These are phyloP conservation scores for Yamadazyma endophytica DNA, from an alignment of 805 yeast genomes.

Conservation along the genomic window DNA sequence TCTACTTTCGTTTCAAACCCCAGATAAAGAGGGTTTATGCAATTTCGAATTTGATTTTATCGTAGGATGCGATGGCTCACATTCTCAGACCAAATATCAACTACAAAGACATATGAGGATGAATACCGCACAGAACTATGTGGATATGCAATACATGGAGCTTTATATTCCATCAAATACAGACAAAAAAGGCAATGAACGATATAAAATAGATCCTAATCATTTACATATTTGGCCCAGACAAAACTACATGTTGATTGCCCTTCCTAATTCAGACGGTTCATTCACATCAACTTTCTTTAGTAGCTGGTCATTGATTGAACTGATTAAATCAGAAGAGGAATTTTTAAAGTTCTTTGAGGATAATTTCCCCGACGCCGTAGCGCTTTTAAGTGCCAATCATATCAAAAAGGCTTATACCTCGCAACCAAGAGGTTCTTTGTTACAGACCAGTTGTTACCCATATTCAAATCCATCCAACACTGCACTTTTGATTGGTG, in stretches of 20 bases:
- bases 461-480: slow-evolving; percentile 65
- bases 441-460: slow-evolving; percentile 64
- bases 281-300: slow-evolving; percentile 88
- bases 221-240: slow-evolving; percentile 95
- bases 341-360: slow-evolving; percentile 53
- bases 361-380: slow-evolving; percentile 70
- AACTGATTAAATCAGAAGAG: slow-evolving; percentile 42
- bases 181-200: slow-evolving; percentile 14
- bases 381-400: slow-evolving; percentile 58
- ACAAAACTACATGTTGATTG: slow-evolving; percentile 80
- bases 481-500: slow-evolving; percentile 72
- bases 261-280: slow-evolving; percentile 79
- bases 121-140: slow-evolving; percentile 71
- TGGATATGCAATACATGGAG: slow-evolving; percentile 82
- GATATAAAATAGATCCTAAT: slow-evolving; percentile 60
- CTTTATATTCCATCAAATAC: slow-evolving; percentile 63
- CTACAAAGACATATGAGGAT: slow-evolving; percentile 63
- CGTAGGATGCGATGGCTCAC: slow-evolving; percentile 86
- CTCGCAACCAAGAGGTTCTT: slow-evolving; percentile 69
- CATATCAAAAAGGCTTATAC: slow-evolving; percentile 47
- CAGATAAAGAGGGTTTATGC: slow-evolving; percentile 12
- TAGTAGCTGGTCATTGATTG: slow-evolving; percentile 70
- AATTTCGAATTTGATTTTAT: slow-evolving; percentile 48
- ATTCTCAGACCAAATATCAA: slow-evolving; percentile 66
- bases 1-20: slow-evolving; percentile 17